These are phyloP conservation scores for Blastobotrys capitulatus DNA, from an alignment of 1,139 yeast genomes.

Conservation along the genomic window DNA sequence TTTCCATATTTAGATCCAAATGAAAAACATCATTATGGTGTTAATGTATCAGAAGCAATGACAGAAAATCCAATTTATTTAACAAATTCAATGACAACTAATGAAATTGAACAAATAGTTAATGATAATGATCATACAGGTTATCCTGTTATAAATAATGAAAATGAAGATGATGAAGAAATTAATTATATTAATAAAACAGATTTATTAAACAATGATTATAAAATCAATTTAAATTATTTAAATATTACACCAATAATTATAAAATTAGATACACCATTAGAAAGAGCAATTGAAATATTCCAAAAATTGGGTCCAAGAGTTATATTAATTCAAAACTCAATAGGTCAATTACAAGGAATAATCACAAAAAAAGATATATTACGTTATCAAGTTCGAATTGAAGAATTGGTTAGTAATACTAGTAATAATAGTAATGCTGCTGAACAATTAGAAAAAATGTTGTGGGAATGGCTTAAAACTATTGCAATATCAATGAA, in stretches of 20 bases:
- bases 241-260: conserved; percentile 49
- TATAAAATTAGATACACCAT: conserved; percentile 48
- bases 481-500: neutral
- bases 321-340: conserved; percentile 57
- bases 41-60: conserved; percentile 63
- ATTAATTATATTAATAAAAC: conserved; percentile 13
- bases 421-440: conserved; percentile 4
- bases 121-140: conserved; percentile 52
- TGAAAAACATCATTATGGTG: conserved; percentile 55
- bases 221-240: conserved; percentile 23
- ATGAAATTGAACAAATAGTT: neutral
- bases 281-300: conserved; percentile 61
- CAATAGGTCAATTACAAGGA: conserved; percentile 50
- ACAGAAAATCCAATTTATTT: conserved; percentile 40
- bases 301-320: conserved; percentile 81
- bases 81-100: conserved; percentile 2
- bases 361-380: conserved; percentile 64
- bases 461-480: neutral
- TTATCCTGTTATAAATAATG: conserved; percentile 19
- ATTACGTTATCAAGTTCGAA: conserved; percentile 41
- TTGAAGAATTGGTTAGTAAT: conserved; percentile 3
- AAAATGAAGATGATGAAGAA: conserved; percentile 14
- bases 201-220: conserved; percentile 22
- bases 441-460: neutral
- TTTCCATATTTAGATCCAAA: conserved; percentile 77